Evolutionary conservation across 1,284 basidiomycete species (phyloP).

Genomic region (Wallemia ichthyophaga): DNA sequence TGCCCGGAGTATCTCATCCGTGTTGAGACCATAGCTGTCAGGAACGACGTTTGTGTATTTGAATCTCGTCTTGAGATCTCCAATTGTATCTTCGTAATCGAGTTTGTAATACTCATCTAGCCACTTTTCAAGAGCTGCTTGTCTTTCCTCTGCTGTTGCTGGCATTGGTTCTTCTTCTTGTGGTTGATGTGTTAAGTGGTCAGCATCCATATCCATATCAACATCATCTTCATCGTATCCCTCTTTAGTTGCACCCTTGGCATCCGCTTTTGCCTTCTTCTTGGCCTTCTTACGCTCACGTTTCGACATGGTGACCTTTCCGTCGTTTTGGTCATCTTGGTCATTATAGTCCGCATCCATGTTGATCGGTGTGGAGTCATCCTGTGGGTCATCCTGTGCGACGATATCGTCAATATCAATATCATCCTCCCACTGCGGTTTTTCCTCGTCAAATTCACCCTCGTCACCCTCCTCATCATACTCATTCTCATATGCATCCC

Average conservation of each 20-base stretch:
- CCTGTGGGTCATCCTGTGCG: constrained; percentile 16
- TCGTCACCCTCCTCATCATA: constrained; percentile 24
- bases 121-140: constrained; percentile 42
- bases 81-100: constrained; percentile 87
- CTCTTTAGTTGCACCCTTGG: constrained; percentile 16
- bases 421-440: constrained; percentile 69
- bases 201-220: constrained; percentile 42
- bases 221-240: constrained; percentile 29
- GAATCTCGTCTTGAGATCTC: constrained; percentile 72
- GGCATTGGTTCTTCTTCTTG: constrained; percentile 33
- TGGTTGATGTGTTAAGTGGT: constrained; percentile 9
- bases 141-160: constrained; percentile 59
- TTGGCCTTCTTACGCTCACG: constrained; percentile 15
- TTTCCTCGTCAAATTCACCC: constrained; percentile 21
- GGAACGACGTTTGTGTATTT: constrained; percentile 49
- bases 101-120: constrained; percentile 69
- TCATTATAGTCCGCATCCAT: constrained; percentile 22
- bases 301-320: constrained; percentile 11
- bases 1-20: constrained; percentile 69
- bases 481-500: constrained; percentile 31
- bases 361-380: constrained; percentile 16
- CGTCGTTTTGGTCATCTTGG: constrained; percentile 17
- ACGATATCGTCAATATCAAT: constrained; percentile 45
- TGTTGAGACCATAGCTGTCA: constrained; percentile 38
- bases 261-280: constrained; percentile 13